phyloP scores from a whole-genome alignment of 78 protist genomes.

The Dictyostelium brefeldianum region DNA sequence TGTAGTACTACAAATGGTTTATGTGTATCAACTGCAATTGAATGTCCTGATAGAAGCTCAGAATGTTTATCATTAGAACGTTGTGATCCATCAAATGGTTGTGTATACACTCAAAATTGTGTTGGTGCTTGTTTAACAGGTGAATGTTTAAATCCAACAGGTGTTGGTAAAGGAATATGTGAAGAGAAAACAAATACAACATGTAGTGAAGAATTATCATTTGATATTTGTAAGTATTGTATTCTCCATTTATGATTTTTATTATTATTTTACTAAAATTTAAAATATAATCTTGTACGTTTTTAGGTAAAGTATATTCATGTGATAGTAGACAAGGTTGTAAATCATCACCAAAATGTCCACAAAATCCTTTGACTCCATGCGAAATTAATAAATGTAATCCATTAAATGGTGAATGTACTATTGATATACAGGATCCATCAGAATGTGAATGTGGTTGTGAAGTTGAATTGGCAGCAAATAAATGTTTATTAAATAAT shows the following conservation, averaged over 20 bases:
- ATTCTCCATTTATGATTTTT: too few species aligned
- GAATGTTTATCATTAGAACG: not conserved
- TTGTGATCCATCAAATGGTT: not conserved
- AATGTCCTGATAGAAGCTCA: not conserved
- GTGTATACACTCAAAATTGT: not conserved
- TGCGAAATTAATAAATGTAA: not conserved
- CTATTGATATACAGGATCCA: not conserved
- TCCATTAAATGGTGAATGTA: not conserved
- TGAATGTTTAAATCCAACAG: not conserved
- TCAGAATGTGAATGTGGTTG: not conserved
- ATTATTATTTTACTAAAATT: too few species aligned
- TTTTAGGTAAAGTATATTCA: too few species aligned
- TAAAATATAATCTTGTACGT: too few species aligned
- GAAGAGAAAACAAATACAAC: not conserved
- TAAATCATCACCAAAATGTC: constrained; percentile 2
- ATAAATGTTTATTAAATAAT: not conserved
- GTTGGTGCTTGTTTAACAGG: constrained; percentile 7
- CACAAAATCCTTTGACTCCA: not conserved
- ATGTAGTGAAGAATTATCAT: not conserved
- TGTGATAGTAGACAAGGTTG: not conserved
- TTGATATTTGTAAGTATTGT: constrained; percentile 7
- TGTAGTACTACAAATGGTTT: not conserved
- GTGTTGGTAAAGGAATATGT: not conserved
- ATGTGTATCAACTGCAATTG: not conserved
- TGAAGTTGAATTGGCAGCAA: not conserved